Evolutionary conservation across 495 filamentous ascomycete species (phyloP).

Genomic region (Daldinia loculata): DNA sequence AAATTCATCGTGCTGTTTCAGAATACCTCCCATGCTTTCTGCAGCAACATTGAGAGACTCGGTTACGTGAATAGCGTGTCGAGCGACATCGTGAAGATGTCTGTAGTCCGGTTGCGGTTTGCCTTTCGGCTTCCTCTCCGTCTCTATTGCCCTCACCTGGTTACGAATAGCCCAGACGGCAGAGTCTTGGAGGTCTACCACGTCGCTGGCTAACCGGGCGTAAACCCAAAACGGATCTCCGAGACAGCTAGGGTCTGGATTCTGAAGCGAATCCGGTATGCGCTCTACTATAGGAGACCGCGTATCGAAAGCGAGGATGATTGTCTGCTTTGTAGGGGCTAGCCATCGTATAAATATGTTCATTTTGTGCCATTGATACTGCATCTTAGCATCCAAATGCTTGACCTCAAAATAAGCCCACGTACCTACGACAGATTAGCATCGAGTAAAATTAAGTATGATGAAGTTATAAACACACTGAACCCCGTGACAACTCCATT

Average conservation of each 20-base stretch:
- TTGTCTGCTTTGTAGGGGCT: conserved; percentile 37
- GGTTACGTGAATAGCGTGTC: conserved; percentile 57
- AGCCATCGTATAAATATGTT: conserved; percentile 50
- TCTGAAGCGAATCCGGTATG: not conserved
- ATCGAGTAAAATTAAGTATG: not conserved
- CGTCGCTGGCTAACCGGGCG: conserved; percentile 30
- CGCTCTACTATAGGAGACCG: conserved; percentile 12
- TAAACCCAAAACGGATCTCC: conserved; percentile 44
- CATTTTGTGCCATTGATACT: conserved; percentile 48
- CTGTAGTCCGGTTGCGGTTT: conserved; percentile 50
- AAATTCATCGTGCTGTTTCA: conserved; percentile 30
- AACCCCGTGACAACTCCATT: conserved; percentile 9
- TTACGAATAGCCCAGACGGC: conserved; percentile 51
- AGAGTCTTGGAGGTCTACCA: conserved; percentile 42
- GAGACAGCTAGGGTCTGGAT: conserved; percentile 10
- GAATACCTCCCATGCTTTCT: conserved; percentile 48
- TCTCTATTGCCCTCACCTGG: conserved; percentile 42
- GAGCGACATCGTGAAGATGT: conserved; percentile 57
- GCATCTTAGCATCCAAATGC: conserved; percentile 18
- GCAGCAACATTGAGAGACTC: conserved; percentile 56
- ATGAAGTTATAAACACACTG: conserved; percentile 5
- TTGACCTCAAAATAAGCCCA: conserved; percentile 50
- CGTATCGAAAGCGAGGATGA: conserved; percentile 50
- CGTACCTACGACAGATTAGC: conserved; percentile 35
- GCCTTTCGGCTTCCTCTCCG: conserved; percentile 14